Conservation (phyloP, 495 filamentous ascomycete species). For the Xylaria intraflava region DNA sequence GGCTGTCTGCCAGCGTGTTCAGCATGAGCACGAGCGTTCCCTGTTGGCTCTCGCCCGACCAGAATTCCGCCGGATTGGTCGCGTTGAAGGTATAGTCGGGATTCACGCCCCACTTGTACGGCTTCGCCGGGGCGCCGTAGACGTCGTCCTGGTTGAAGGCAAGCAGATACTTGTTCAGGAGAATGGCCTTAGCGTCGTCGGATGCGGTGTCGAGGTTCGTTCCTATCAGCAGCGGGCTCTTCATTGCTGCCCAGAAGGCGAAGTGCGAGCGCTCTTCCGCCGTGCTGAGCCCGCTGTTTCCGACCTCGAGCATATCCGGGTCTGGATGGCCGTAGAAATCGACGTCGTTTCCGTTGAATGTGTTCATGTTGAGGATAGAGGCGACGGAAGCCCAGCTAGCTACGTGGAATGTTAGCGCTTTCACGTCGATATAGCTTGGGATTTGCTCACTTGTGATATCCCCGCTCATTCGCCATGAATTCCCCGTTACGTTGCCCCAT, state of each 20-base stretch:
- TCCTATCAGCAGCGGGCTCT: constrained; percentile 33
- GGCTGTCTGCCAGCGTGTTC: constrained; percentile 36
- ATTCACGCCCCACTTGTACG: constrained; percentile 62
- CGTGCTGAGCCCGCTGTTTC: constrained; percentile 51
- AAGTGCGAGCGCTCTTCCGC: constrained; percentile 40
- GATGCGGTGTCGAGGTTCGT: constrained; percentile 42
- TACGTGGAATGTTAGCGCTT: constrained; percentile 13
- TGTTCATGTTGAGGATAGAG: constrained; percentile 43
- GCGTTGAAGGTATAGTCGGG: constrained; percentile 56
- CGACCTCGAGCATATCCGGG: constrained; percentile 64
- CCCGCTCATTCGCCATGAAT: constrained; percentile 52
- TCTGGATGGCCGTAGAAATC: constrained; percentile 54
- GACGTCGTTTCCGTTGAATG: constrained; percentile 42
- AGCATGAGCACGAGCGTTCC: constrained; percentile 51
- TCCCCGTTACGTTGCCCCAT: constrained; percentile 51
- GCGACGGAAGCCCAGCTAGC: constrained; percentile 35
- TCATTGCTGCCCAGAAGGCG: constrained; percentile 28
- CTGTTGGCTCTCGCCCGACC: constrained; percentile 44
- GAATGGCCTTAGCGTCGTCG: constrained; percentile 40
- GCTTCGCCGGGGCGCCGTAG: constrained; percentile 46
- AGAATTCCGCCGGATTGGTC: constrained; percentile 55
- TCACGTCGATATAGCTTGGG: constrained; percentile 12
- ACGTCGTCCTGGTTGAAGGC: constrained; percentile 57
- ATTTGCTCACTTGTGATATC: constrained; percentile 34
- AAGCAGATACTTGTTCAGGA: constrained; percentile 54